These are phyloP conservation scores for Saccharomycopsis selenospora DNA, from an alignment of 805 yeast genomes.

Conservation along the genomic window DNA sequence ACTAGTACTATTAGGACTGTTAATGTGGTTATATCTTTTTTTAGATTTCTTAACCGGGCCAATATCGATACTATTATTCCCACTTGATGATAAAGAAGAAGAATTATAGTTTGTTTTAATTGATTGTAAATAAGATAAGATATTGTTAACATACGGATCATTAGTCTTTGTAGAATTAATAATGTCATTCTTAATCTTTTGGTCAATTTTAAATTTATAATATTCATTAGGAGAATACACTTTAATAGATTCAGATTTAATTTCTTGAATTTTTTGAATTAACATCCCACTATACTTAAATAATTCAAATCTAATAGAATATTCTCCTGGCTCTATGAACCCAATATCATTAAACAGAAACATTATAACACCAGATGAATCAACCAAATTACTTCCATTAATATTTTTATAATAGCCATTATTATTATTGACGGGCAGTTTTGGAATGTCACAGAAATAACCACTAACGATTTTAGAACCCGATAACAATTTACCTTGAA, in stretches of 20 bases:
- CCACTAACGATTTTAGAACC: conserved; percentile 1
- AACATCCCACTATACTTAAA: background rate
- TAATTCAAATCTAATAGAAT: conserved; percentile 1
- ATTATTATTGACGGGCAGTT: background rate
- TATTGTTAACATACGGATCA: background rate
- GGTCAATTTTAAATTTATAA: background rate
- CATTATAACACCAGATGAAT: background rate
- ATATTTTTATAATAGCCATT: background rate
- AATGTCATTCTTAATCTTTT: background rate
- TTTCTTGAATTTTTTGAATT: background rate
- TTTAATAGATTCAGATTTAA: background rate
- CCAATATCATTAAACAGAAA: background rate
- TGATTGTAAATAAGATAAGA: background rate
- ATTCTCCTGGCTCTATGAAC: background rate
- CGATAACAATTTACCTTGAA: background rate
- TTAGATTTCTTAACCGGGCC: background rate
- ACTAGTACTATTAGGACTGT: background rate
- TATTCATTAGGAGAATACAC: conserved; percentile 1
- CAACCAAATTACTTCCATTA: background rate
- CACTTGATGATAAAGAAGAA: background rate
- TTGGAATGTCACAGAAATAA: background rate
- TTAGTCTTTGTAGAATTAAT: background rate
- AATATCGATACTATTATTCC: background rate
- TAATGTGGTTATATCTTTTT: background rate
- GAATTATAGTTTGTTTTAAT: no score